Base-by-base conservation (phyloP, 1,139 yeast species). In the Nadsonia starkeyi-henricii region DNA sequence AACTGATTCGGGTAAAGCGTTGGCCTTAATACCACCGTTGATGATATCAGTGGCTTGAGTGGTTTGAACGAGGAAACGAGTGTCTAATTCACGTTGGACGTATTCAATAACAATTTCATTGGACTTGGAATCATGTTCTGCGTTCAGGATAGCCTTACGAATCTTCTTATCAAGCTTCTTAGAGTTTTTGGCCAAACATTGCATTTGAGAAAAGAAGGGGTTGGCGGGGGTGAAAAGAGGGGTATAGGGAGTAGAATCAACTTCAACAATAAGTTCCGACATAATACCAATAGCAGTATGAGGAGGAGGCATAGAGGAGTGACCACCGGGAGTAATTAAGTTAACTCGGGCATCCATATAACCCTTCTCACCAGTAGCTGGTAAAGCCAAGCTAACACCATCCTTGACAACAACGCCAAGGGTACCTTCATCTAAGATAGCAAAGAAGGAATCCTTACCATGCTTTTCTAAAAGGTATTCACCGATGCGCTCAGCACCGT, bases 211-310 rank as follows among this genome's bases (percentile, higher is more conserved):
- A 52, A 68, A 65, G 43, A 67, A 63, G 17, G 86, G 86, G 61
- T 76, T 78, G 43, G 65, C 62, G 5, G 64, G 56, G 5, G 73
- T 64, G 51, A 80, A 66, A 20, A 66, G 60, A 2, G 76, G 65
- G 19, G 62, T 60, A 55, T 69, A 78, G 9, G 77, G 77, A 49
- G 72, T 69, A 17, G 59, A 58, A 58, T 81, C 88, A 43, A 80
- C 67, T 37, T 62, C 57, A 20, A 66, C 60, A 20, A 78, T 69
- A 50, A 81, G 63, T 49, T 75, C 74, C 1, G 81, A 70, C 53
- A 79, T 67, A 43, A 82, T 72, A n/a, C 89, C 89, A 59, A 82
- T 80, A n/a, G 80, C 72, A 1, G 86, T 81, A 58, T 80, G 85
- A 52, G 72, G 77, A 5, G 82, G 83, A 12, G 89, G 89, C n/a